A percentile compares a stretch with the other conserved stretches of the same genome.
Conservation (phyloP, 1,139 yeast genomes). For the Lodderomyces metapsilosis region DNA sequence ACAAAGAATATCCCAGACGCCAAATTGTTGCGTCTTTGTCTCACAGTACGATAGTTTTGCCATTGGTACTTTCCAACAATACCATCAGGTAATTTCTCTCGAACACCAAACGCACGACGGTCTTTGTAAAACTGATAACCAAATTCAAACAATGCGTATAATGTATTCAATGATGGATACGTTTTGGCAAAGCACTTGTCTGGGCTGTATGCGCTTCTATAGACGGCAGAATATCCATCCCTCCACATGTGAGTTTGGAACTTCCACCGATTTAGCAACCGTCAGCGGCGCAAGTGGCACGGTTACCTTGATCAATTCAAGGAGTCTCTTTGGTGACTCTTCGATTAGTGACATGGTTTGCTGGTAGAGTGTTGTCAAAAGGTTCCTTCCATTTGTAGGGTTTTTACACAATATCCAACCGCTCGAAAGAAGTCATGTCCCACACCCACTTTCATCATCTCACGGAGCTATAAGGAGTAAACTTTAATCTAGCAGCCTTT, state of each 20-base stretch:
- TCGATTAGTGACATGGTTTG: background rate
- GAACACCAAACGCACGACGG: conserved; percentile 49
- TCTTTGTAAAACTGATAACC: conserved; percentile 36
- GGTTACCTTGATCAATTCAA: background rate
- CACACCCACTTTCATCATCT: background rate
- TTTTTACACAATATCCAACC: too few relatives aligned
- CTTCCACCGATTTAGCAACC: background rate
- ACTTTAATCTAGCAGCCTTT: background rate
- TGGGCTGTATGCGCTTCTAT: conserved; percentile 42
- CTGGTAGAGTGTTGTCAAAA: background rate
- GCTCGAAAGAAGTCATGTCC: background rate
- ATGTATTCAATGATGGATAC: conserved; percentile 52
- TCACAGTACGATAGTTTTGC: conserved; percentile 43
- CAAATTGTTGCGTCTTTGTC: conserved; percentile 43
- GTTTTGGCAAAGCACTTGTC: conserved; percentile 40
- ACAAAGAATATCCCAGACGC: conserved; percentile 66
- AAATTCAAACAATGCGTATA: conserved; percentile 47
- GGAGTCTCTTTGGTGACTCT: background rate
- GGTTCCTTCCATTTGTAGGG: background rate
- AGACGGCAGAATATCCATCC: conserved; percentile 53
- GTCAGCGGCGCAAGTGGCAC: background rate
- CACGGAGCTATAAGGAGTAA: background rate
- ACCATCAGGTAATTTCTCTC: conserved; percentile 41
- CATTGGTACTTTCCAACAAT: conserved; percentile 47
- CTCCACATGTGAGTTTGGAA: too few relatives aligned